Percentiles rank a stretch among this genome's conserved stretches.
Evolutionary conservation across 2,329 filamentous ascomycete species (phyloP).

Genomic region (Incumbomyces lentus): DNA sequence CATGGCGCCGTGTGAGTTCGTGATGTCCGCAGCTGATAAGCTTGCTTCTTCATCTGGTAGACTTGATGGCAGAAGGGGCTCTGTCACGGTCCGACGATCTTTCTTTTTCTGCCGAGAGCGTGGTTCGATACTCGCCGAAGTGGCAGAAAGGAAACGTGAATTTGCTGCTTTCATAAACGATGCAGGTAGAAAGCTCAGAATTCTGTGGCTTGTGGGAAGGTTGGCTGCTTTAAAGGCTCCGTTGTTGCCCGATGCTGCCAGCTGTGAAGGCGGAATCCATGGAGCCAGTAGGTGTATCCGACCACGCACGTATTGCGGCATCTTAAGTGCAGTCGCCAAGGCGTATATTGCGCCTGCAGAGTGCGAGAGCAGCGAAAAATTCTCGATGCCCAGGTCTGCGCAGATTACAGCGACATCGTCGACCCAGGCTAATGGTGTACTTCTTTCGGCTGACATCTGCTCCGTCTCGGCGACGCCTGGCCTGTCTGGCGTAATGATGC

Average conservation of each 20-base stretch:
- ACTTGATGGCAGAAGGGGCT: background rate
- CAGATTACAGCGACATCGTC: conserved; percentile 90
- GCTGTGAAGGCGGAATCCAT: conserved; percentile 93
- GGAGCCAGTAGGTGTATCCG: conserved; percentile 89
- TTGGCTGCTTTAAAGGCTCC: conserved; percentile 64
- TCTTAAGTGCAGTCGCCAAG: conserved; percentile 82
- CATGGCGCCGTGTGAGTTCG: background rate
- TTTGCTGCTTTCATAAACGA: conserved; percentile 90
- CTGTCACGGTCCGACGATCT: background rate
- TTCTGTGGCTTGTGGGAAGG: conserved; percentile 82
- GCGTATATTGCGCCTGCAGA: conserved; percentile 98
- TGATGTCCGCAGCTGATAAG: background rate
- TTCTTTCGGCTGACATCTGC: conserved; percentile 66
- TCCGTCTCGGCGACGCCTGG: conserved; percentile 92
- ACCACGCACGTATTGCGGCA: conserved; percentile 91
- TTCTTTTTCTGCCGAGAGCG: conserved; percentile 17
- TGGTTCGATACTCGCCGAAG: conserved; percentile 41
- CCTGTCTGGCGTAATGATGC: conserved; percentile 85
- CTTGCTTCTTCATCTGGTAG: background rate
- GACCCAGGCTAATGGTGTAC: conserved; percentile 87
- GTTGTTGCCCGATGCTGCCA: conserved; percentile 54
- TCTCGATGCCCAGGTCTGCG: conserved; percentile 79
- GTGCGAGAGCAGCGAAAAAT: conserved; percentile 92
- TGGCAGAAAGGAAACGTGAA: conserved; percentile 87
- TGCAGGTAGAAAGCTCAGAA: conserved; percentile 79